Base-by-base conservation (phyloP, 2,329 filamentous ascomycete species). In the Colletotrichum sidae region DNA sequence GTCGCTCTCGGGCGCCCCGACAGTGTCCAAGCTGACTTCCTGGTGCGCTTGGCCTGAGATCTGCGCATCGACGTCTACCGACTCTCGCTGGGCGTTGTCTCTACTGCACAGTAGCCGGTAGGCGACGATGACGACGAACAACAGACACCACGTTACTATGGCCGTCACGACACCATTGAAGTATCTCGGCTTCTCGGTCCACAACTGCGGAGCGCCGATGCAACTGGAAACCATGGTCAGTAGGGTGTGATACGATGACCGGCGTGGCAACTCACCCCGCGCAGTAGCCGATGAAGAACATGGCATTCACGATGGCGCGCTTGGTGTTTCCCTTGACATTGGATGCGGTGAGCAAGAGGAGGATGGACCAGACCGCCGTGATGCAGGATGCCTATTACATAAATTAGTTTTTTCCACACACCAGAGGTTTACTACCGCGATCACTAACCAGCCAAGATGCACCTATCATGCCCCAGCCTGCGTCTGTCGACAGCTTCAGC, bases 281-380 rank as follows among this genome's bases (percentile, higher is more conserved):
- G 47, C 79, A 82, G 69, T 84, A 85, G 0, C 80, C 81, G 34
- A 84, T 80, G 71, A 84, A 85, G 71, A 83, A 84, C 70, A 83
- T 76, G 6, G 79, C 77, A 55, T 79, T 83, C 35, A 82, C 78
- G 3, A 81, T 73, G 8, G 81, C 74, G 4, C 80, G 78, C 69
- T 85, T 85, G 1, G 83, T 85, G 69, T 85, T 85, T 0, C 83
- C 82, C 55, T 83, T 82, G 34, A 84, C 77, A 59, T 85, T 85
- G 3, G 81, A 84, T 0, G 82, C 81, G 2, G 74, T 76, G 2
- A 84, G 75, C 2, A 75, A 79, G 8, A 83, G 74, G 1, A 82
- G 74, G 25, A 82, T 77, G 4, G 77, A 78, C 77, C 77, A 79
- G 38, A 75, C 70, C 35, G 77, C 74, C 8, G 79, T 79, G 62